Conservation (phyloP, 257 asterid genomes). For the Solanum chiquidenum region DNA sequence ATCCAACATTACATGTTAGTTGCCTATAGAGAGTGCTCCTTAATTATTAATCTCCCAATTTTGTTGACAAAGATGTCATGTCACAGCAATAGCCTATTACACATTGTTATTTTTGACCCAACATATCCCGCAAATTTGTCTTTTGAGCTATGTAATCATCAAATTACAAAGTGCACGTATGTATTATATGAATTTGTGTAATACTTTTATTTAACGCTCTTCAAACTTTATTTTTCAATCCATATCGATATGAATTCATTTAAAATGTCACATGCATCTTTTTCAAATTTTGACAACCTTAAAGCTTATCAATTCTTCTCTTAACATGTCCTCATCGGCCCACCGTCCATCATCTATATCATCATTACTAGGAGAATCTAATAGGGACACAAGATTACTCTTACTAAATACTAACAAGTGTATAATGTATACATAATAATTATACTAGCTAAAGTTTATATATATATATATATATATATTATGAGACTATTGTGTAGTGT, state of each 20-base stretch:
- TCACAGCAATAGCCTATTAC: not conserved
- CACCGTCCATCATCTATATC: not conserved
- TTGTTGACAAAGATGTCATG: not conserved
- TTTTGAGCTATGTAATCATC: not conserved
- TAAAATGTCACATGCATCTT: not conserved
- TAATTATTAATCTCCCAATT: not conserved
- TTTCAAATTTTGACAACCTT: not conserved
- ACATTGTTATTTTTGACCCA: not conserved
- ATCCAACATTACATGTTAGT: not conserved
- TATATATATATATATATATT: too few species aligned
- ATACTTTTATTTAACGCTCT: not conserved
- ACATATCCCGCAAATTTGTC: not conserved
- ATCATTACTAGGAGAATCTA: not conserved
- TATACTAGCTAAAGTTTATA: not conserved
- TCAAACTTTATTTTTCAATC: not conserved
- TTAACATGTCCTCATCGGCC: not conserved
- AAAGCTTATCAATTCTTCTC: not conserved
- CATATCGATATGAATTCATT: not conserved
- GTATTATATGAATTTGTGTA: too few species aligned
- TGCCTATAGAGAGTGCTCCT: not conserved
- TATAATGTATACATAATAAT: not conserved
- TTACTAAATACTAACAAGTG: not conserved
- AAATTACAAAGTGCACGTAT: too few species aligned
- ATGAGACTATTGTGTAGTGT: not conserved
- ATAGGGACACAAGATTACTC: not conserved